Conservation (phyloP, 2,329 filamentous ascomycete genomes). For the Nigrospora sphaerica region DNA sequence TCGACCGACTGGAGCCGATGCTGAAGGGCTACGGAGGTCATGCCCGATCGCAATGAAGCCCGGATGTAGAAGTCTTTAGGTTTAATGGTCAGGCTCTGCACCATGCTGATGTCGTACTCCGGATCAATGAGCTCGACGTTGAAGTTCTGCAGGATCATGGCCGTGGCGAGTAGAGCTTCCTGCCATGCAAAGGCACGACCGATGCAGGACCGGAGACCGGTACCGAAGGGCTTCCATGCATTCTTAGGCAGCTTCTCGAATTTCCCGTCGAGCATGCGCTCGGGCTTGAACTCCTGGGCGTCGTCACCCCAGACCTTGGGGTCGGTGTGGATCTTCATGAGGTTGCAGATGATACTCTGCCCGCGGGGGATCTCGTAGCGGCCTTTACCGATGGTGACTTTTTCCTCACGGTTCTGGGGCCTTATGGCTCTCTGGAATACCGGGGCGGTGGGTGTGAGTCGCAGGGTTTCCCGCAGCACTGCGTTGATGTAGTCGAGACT, state of each 20-base stretch:
- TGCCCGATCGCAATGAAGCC: slow-evolving; percentile 42
- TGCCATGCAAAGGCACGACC: slow-evolving; percentile 71
- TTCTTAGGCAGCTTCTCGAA: slow-evolving; percentile 59
- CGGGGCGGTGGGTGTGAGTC: slow-evolving; percentile 41
- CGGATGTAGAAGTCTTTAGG: slow-evolving; percentile 57
- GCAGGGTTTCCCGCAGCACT: slow-evolving; percentile 45
- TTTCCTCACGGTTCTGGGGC: slow-evolving; percentile 56
- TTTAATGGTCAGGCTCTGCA: slow-evolving; percentile 52
- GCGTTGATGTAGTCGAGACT: slow-evolving; percentile 61
- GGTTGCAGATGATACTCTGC: slow-evolving; percentile 39
- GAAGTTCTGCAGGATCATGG: slow-evolving; percentile 53
- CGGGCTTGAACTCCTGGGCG: slow-evolving; percentile 59
- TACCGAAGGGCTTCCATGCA: slow-evolving; percentile 69
- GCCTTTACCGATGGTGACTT: slow-evolving; percentile 48
- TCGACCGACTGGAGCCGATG: slow-evolving; percentile 9
- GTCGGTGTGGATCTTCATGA: slow-evolving; percentile 53
- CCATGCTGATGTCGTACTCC: slow-evolving; percentile 24
- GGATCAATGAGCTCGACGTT: slow-evolving; percentile 52
- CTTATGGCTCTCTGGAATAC: slow-evolving; percentile 23
- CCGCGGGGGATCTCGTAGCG: slow-evolving; percentile 52
- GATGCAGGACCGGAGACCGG: slow-evolving; percentile 64
- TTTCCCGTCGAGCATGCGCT: slow-evolving; percentile 63
- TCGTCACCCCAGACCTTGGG: slow-evolving; percentile 59
- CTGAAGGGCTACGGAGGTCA: slow-evolving; percentile 20
- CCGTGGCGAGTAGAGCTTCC: slow-evolving; percentile 54